Percentiles rank a stretch among this genome's conserved stretches.
Conservation (phyloP, 495 filamentous ascomycete species). For the Rhypophila decipiens region DNA sequence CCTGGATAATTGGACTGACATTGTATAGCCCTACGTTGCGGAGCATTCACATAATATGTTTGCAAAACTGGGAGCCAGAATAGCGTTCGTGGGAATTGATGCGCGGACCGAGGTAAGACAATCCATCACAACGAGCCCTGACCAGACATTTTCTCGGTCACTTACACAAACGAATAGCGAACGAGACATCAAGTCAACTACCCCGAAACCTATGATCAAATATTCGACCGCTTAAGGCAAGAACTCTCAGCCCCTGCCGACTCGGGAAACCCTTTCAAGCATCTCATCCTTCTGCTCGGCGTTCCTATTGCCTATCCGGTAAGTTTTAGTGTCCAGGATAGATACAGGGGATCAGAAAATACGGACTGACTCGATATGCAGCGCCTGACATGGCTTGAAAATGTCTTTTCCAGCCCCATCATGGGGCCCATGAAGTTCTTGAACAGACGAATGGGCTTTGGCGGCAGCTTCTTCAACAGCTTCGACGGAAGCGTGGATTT, state of each 20-base stretch:
- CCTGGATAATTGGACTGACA: too few relatives aligned
- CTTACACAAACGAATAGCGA: constrained; percentile 40
- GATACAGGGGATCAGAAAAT: not conserved
- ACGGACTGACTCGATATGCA: constrained; percentile 11
- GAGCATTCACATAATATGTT: constrained; percentile 77
- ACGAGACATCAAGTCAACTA: constrained; percentile 90
- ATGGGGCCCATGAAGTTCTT: constrained; percentile 81
- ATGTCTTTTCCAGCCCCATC: constrained; percentile 76
- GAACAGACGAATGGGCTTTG: constrained; percentile 83
- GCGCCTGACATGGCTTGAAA: constrained; percentile 87
- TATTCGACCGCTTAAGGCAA: constrained; percentile 61
- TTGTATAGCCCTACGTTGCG: constrained; percentile 61
- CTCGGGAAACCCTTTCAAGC: constrained; percentile 56
- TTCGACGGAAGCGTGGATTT: constrained; percentile 90
- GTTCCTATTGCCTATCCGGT: constrained; percentile 91
- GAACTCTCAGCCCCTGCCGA: constrained; percentile 55
- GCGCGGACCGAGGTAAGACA: constrained; percentile 67
- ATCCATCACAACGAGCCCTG: not conserved
- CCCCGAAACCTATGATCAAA: constrained; percentile 76
- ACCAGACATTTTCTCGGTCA: too few relatives aligned
- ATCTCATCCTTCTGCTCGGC: constrained; percentile 79
- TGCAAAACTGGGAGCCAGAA: constrained; percentile 72
- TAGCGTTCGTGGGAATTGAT: constrained; percentile 84
- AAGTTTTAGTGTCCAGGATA: constrained; percentile 10
- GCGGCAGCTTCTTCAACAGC: constrained; percentile 80